Base-by-base conservation (phyloP, 257 asterid species). In the Nyctanthes arbortristis region DNA sequence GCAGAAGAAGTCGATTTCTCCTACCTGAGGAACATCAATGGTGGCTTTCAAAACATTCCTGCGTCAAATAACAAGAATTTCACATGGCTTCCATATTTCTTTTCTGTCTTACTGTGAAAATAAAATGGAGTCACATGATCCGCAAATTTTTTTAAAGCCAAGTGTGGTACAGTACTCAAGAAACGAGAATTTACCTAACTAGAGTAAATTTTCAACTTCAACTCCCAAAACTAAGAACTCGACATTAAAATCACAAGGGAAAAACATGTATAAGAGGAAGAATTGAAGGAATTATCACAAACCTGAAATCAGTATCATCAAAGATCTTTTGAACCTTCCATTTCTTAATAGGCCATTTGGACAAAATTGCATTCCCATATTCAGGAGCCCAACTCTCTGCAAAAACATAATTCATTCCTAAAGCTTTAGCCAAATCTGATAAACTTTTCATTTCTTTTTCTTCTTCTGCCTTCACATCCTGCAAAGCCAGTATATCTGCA, bases 321-420 rank as follows among this genome's bases (percentile, higher is more conserved):
- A 80, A 81, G 73, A 93, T 89, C 69, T 82, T 89, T 63, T 87
- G 96, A 28, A 82, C 85, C 18, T 87, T 91, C 97, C 97, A 93
- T 1, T 80, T 75, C 78, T 89, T 93, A 69, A 93, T 93, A 5
- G 99, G 99, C 95, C 95, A 93, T 28, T 84, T 79, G 0, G 99
- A 89, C 82, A 93, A 69, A 63, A 93, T 81, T 35, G 97, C 99
- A 61, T 93, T 91, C 3, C 99, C 99, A 67, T 81, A 93, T 13
- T 91, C 97, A 14, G 99, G 99, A 5, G 99, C 99, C 99, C 99
- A 93, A 35, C 97, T 91, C 71, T 93, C 99, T 1, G 99, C 99
- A 76, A 93, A 93, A 1, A 89, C 97, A 70, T 89, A 93, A 52
- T 82, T 77, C 99, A 93, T 93, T 65, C 97, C 97, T 62, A 93